Percentiles rank a stretch among this genome's conserved stretches.
Evolutionary conservation across 805 yeast species (phyloP).

Genomic region (Sungouiozyma ichnusensis): DNA sequence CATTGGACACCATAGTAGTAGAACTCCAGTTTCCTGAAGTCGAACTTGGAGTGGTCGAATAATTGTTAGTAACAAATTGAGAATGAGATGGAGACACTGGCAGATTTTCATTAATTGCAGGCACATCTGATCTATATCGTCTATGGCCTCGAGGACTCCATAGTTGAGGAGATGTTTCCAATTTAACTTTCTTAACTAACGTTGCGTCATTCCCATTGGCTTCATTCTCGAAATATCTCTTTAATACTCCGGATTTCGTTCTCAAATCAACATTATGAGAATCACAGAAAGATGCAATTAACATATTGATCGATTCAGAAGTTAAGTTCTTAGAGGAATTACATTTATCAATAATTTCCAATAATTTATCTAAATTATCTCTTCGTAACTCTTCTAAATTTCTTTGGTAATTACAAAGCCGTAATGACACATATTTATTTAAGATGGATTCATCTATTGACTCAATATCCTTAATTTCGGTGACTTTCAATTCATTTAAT

Average conservation of each 20-base stretch:
- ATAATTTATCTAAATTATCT: constrained; percentile 13
- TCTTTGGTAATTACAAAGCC: constrained; percentile 12
- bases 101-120: constrained; percentile 4
- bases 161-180: constrained; percentile 1
- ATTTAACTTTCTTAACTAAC: not conserved
- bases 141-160: constrained; percentile 12
- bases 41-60: not conserved
- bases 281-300: constrained; percentile 3
- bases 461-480: constrained; percentile 4
- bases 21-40: not conserved
- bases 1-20: not conserved
- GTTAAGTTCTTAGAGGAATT: constrained; percentile 10
- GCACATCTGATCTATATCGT: constrained; percentile 10
- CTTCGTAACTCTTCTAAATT: constrained; percentile 14
- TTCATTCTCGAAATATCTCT: not conserved
- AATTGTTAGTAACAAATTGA: not conserved
- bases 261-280: not conserved
- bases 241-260: not conserved
- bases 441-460: constrained; percentile 6
- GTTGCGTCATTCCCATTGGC: not conserved
- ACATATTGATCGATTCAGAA: constrained; percentile 8
- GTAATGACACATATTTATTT: constrained; percentile 11
- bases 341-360: constrained; percentile 14
- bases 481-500: constrained; percentile 9
- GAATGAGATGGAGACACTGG: not conserved